Base-by-base conservation (phyloP, 495 filamentous ascomycete species). In the Tirmania nivea region DNA sequence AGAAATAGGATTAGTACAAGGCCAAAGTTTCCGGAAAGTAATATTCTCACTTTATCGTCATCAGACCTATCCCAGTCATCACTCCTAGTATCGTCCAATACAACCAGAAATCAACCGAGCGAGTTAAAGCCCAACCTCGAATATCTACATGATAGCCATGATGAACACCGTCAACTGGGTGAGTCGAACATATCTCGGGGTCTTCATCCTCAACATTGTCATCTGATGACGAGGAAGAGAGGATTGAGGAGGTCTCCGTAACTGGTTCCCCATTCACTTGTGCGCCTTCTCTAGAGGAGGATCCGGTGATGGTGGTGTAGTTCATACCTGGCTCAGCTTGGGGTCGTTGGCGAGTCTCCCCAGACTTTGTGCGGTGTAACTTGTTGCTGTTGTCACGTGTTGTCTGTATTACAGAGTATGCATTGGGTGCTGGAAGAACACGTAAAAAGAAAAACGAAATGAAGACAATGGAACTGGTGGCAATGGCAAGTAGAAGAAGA, bases 41-140 rank as follows among this genome's bases (percentile, higher is more conserved):
- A 49, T 14, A 11, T 49, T 75, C 85, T 68, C 70, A 93, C 86
- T 97, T 97, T 65, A 97, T 97, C 3, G 92, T 96, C 90, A 97
- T 97, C 62, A 96, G 67, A 10, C 90, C 90, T 63, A 94, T 83
- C 45, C 90, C 90, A 17, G 86, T 86, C 56, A 96, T 70, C 14
- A 95, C 73, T 35, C 81, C 89, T 75, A 96, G 81, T 37, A 92
- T 76, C 51, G 75, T 59, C 64, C 86, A 96, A 39, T 92, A 69
- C 59, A 90, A 78, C 85, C 87, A 96, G 67, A 96, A 97, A 51
- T 94, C 84, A 52, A 79, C 57, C 49, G 72, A 75, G 35, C 69
- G 70, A n/a, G 94, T 71, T 68, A 97, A 73, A 37, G 76, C 76
- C 66, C 84, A 67, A 52, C 90, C 90, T 63, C 87, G 81, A 63